These are phyloP conservation scores for Phaeomoniella chlamydospora DNA, from an alignment of 2,329 filamentous ascomycete genomes.

Conservation along the genomic window DNA sequence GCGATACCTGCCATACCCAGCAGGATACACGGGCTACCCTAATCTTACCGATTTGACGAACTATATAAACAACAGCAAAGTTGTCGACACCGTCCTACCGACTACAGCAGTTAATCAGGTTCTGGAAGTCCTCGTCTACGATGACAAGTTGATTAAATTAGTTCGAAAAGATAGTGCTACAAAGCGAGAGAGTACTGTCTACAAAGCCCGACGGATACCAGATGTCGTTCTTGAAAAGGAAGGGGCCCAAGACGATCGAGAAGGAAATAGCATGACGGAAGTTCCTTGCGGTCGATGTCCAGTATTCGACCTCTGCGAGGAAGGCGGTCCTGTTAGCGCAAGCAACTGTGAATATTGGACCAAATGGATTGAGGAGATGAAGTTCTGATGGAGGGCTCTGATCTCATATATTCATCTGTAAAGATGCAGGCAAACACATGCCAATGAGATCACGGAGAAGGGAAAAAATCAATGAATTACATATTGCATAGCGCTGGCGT, in stretches of 20 bases:
- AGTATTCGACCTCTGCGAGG: constrained; percentile 82
- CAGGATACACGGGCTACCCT: constrained; percentile 64
- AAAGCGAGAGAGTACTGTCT: constrained; percentile 3
- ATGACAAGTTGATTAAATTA: constrained; percentile 58
- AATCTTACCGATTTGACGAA: constrained; percentile 65
- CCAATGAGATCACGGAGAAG: no score
- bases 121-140: constrained; percentile 76
- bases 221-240: background rate
- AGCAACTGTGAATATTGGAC: constrained; percentile 86
- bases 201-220: constrained; percentile 1
- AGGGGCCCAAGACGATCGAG: constrained; percentile 4
- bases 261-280: constrained; percentile 65
- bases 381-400: background rate
- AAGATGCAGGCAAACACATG: no score
- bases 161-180: constrained; percentile 7
- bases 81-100: constrained; percentile 33
- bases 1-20: constrained; percentile 35
- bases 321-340: constrained; percentile 79
- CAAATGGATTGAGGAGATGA: constrained; percentile 49
- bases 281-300: constrained; percentile 84
- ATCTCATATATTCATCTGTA: no score
- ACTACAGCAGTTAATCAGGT: constrained; percentile 73
- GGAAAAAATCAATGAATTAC: no score
- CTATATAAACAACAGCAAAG: constrained; percentile 58
- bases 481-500: no score